Percentiles rank a stretch among this genome's conserved stretches.
Conservation (phyloP, 2,329 filamentous ascomycete genomes). For the Curvularia sp. region DNA sequence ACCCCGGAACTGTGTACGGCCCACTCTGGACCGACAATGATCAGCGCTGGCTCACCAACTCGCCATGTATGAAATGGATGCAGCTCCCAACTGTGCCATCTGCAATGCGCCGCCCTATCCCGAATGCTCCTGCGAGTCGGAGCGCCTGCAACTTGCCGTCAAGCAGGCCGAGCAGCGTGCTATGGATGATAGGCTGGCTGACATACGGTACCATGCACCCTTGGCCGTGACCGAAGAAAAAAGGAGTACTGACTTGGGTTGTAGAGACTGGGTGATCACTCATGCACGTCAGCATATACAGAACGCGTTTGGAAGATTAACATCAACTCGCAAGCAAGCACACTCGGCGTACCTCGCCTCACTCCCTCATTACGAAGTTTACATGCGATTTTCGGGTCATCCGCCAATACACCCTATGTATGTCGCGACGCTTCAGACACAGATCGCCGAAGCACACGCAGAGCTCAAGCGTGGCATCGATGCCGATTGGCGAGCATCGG, state of each 20-base stretch:
- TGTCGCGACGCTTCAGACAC: slow-evolving; percentile 52
- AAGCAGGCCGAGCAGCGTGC: slow-evolving; percentile 51
- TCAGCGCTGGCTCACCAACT: slow-evolving; percentile 33
- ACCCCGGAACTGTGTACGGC: slow-evolving; percentile 14
- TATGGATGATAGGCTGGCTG: slow-evolving; percentile 46
- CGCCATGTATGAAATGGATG: slow-evolving; percentile 46
- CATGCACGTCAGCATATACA: slow-evolving; percentile 57
- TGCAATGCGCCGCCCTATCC: slow-evolving; percentile 51
- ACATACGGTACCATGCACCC: slow-evolving; percentile 42
- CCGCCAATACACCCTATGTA: slow-evolving; percentile 54
- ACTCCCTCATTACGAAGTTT: slow-evolving; percentile 57
- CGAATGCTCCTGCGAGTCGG: slow-evolving; percentile 52
- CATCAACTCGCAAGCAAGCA: slow-evolving; percentile 51
- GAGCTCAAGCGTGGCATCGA: slow-evolving; percentile 76
- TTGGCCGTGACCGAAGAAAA: not conserved
- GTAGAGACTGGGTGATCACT: slow-evolving; percentile 57
- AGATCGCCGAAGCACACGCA: slow-evolving; percentile 70
- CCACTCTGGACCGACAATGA: slow-evolving; percentile 39
- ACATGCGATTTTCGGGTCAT: slow-evolving; percentile 55
- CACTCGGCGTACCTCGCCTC: slow-evolving; percentile 55
- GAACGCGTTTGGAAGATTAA: slow-evolving; percentile 53
- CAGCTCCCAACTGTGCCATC: slow-evolving; percentile 52
- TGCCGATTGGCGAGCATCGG: slow-evolving; percentile 78
- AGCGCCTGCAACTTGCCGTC: slow-evolving; percentile 51
- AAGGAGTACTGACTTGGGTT: slow-evolving; percentile 24